Base-by-base conservation (phyloP, 2,329 filamentous ascomycete genomes). In the Beauveria australis region DNA sequence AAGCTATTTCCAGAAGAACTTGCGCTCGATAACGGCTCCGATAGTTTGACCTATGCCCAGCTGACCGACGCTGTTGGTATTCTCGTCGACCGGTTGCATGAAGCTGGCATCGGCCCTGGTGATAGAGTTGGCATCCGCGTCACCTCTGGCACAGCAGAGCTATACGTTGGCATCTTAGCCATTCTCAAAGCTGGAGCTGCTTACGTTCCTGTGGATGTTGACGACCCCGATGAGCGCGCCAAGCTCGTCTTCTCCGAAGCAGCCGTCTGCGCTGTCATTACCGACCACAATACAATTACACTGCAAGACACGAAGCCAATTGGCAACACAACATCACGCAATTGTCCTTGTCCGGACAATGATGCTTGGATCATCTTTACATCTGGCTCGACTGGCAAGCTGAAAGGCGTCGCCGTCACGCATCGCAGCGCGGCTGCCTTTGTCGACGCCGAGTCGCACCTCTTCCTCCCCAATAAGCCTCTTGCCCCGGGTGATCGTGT, bases 301-400 rank as follows among this genome's bases (percentile, higher is more conserved):
- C 14, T 48, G 12, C 58, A 53, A 22, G 41, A 54, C 12, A 19
- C 43, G 22, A 41, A 62, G 6, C 46, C 62, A 2, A 28, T 46
- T 3, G 61, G 56, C 26, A 19, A 47, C 9, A 26, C 37, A 7
- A 47, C 49, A 12, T 52, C 59, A 6, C 53, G 48, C 18, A 44
- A 26, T 28, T 7, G 12, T 3, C 65, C 65, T 9, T 30, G 43
- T 1, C 51, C 54, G 9, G 64, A 65, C 12, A 54, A 67, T 48
- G 65, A 67, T 28, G 65, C 65, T 12, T 67, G 65, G 65, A 64
- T 68, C 43, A 68, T 69, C 37, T 67, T 66, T 52, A 69, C 67
- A 10, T 62, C 61, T 2, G 61, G 61, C 28, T 60, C 61, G 18
- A 62, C 61, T 7, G 61, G 61, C 22, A 62, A 62, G 61, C 66